Evolutionary conservation across 768 basidiomycete species (phyloP), one percentile per base, ranked within the genome.

Genomic region (Psilocybe tampanensis): DNA sequence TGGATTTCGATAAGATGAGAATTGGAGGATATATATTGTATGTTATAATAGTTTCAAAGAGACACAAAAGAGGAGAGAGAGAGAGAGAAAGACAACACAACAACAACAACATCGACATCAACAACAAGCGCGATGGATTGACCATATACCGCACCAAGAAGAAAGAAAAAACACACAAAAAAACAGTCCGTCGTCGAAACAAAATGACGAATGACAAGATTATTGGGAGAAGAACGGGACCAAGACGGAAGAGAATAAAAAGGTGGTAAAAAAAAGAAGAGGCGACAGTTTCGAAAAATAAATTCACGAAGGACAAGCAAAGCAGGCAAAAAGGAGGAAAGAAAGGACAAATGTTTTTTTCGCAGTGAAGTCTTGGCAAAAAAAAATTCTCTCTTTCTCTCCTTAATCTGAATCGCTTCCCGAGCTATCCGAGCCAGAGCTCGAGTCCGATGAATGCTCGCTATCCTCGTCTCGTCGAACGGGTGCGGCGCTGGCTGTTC

Each of bases 391-490:
- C 18, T 17, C 52, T n/a, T 39, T 13, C 36, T 39, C n/a, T 39
- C 36, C 63, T 86, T 77, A 93, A 70, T 93, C 90, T 21, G 90
- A 91, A 64, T 93, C 90, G 67, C 88, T 92, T 62, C 84, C 90
- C 52, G 91, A 93, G 70, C 89, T 90, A 58, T 90, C 90, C 44
- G 82, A 83, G 45, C 82, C 88, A 43, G 86, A 87, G 72, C 89
- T 90, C 9, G 89, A 88, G 69, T 93, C 90, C 47, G 89, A 91
- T 32, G 88, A 89, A 66, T 80, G 86, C 54, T 90, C 90, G 65
- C 88, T 90, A 58, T 86, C 85, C 52, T 77, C 80, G 22, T 76
- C 76, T 44, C 72, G 68, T 34, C 75, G 73, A 15, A 79, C 61
- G 15, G 72, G 68, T 17, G 80, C 64, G 15, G 71, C 67, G n/a